Evolutionary conservation across 2,329 filamentous ascomycete genomes (phyloP).

Genomic region (Blastomyces parvus): DNA sequence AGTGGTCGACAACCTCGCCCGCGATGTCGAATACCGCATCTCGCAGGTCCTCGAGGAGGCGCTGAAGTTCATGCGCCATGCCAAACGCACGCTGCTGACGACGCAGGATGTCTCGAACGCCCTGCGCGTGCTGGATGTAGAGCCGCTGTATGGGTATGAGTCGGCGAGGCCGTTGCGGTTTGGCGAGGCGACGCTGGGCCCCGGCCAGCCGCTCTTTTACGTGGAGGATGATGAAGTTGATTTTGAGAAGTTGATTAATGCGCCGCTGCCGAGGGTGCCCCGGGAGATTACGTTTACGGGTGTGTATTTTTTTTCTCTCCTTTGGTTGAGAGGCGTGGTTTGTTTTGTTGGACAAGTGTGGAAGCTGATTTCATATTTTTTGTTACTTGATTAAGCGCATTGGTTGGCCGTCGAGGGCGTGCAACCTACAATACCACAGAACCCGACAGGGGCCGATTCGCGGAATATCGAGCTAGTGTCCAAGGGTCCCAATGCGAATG

Average conservation of each 20-base stretch:
- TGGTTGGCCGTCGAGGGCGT: constrained; percentile 98
- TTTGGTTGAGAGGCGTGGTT: neutral
- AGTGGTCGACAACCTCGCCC: constrained; percentile 73
- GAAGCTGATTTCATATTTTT: constrained; percentile 10
- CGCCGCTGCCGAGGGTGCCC: constrained; percentile 86
- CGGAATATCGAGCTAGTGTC: constrained; percentile 75
- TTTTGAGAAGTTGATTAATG: constrained; percentile 98
- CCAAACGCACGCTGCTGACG: constrained; percentile 73
- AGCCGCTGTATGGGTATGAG: constrained; percentile 94
- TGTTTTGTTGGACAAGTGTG: neutral
- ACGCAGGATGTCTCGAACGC: constrained; percentile 86
- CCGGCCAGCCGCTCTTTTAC: constrained; percentile 90
- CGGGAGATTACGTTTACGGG: constrained; percentile 86
- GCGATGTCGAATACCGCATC: constrained; percentile 92
- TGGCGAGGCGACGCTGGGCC: constrained; percentile 86
- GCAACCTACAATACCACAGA: constrained; percentile 91
- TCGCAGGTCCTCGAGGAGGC: constrained; percentile 90
- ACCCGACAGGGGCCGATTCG: constrained; percentile 78
- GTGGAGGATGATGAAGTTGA: constrained; percentile 98
- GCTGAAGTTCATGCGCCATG: constrained; percentile 90
- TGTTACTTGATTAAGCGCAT: constrained; percentile 52
- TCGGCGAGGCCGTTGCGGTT: constrained; percentile 80
- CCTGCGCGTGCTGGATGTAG: constrained; percentile 75
- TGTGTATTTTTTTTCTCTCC: constrained; percentile 33
- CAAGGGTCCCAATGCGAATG: constrained; percentile 82